Conservation (phyloP, 805 yeast species). For the Nakazawaea populi region DNA sequence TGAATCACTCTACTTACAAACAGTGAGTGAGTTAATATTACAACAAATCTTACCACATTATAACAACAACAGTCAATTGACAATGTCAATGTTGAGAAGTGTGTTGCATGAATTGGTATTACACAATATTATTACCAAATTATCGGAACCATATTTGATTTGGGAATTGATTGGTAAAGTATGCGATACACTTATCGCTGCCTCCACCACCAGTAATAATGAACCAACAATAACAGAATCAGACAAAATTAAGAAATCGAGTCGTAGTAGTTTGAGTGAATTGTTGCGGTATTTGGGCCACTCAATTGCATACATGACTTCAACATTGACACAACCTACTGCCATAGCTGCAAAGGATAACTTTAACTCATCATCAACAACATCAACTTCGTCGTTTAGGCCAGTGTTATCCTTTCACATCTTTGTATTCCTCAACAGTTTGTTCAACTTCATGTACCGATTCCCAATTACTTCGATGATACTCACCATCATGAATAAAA, state of each 20-base stretch:
- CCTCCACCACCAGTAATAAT: neutral
- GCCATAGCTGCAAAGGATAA: constrained; percentile 4
- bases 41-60: constrained; percentile 33
- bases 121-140: constrained; percentile 33
- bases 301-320: constrained; percentile 23
- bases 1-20: constrained; percentile 23
- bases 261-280: constrained; percentile 9
- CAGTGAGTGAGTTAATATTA: constrained; percentile 29
- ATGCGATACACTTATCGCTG: neutral
- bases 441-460: constrained; percentile 12
- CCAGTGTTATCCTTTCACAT: constrained; percentile 13
- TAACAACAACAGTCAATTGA: constrained; percentile 32
- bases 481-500: constrained; percentile 7
- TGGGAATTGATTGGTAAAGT: constrained; percentile 33
- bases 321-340: constrained; percentile 15
- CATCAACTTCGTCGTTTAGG: too few species aligned
- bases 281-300: constrained; percentile 17
- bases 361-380: too few species aligned
- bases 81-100: constrained; percentile 30
- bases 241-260: neutral
- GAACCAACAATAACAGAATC: neutral
- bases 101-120: constrained; percentile 37
- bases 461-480: constrained; percentile 15
- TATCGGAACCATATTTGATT: constrained; percentile 46
- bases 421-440: constrained; percentile 16